phyloP scores from a whole-genome alignment of 2,329 filamentous ascomycete species.

The Colletotrichum sublineola region DNA sequence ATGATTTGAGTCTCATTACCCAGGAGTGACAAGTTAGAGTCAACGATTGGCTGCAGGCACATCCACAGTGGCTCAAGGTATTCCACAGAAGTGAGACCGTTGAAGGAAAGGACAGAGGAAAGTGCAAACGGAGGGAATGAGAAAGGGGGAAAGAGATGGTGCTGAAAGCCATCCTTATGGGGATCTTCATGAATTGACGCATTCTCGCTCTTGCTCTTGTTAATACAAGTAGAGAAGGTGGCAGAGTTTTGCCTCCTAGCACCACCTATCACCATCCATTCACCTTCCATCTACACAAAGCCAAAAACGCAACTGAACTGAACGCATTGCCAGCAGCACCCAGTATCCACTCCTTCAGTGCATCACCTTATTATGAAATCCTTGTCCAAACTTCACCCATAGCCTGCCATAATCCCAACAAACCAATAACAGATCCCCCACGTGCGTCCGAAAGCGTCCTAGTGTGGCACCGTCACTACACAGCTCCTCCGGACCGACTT shows the following conservation, averaged over 20 bases:
- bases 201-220: neutral
- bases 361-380: slow-evolving; percentile 8
- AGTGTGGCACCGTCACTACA: slow-evolving; percentile 31
- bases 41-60: slow-evolving; percentile 1
- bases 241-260: neutral
- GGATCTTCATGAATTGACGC: neutral
- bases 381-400: slow-evolving; percentile 10
- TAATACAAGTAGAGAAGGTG: neutral
- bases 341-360: slow-evolving; percentile 13
- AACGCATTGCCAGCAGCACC: slow-evolving; percentile 19
- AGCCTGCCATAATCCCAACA: slow-evolving; percentile 34
- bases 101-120: neutral
- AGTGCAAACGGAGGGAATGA: neutral
- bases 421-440: slow-evolving; percentile 43
- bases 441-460: slow-evolving; percentile 40
- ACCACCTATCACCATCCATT: neutral
- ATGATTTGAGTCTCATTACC: slow-evolving; percentile 15
- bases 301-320: neutral
- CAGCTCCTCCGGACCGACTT: slow-evolving; percentile 42
- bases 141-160: neutral
- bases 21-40: neutral
- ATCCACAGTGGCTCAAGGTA: slow-evolving; percentile 8
- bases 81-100: slow-evolving; percentile 4
- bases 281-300: neutral
- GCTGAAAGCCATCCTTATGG: neutral